A percentile compares a stretch with the other conserved stretches of the same genome.
Conservation (phyloP, 352 stramenopile genomes). For the Globisporangium spinosum region DNA sequence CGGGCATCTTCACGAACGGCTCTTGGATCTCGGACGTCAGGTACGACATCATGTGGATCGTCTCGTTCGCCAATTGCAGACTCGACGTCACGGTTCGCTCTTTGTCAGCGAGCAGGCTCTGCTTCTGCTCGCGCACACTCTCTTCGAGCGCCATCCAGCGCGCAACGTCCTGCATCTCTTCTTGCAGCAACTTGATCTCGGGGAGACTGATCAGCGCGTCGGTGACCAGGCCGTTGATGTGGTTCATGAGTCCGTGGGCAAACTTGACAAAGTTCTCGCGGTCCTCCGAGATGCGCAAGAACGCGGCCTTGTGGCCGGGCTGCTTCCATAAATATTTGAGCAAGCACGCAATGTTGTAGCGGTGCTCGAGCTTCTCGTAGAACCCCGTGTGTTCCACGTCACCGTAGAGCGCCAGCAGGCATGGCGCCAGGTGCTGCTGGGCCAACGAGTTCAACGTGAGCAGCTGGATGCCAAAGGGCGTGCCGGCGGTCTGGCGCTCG, state of each 20-base stretch:
- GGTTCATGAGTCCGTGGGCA: slow-evolving; percentile 98
- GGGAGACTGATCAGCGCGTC: slow-evolving; percentile 95
- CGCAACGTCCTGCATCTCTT: slow-evolving; percentile 84
- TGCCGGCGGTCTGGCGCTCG: slow-evolving; percentile 60
- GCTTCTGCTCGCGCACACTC: slow-evolving; percentile 88
- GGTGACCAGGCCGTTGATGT: slow-evolving; percentile 96
- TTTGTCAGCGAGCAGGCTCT: slow-evolving; percentile 84
- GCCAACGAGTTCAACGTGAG: slow-evolving; percentile 64
- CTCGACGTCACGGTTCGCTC: slow-evolving; percentile 91
- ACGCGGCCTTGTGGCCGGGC: slow-evolving; percentile 92
- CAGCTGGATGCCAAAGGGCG: slow-evolving; percentile 44
- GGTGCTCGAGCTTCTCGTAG: slow-evolving; percentile 97
- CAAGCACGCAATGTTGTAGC: slow-evolving; percentile 95
- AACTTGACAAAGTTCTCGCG: slow-evolving; percentile 96
- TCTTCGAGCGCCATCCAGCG: slow-evolving; percentile 85
- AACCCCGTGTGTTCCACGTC: slow-evolving; percentile 98
- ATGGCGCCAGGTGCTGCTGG: slow-evolving; percentile 90
- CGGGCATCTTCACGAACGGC: slow-evolving; percentile 91
- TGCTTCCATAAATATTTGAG: slow-evolving; percentile 97
- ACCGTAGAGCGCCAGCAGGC: slow-evolving; percentile 95
- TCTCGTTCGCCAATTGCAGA: slow-evolving; percentile 95
- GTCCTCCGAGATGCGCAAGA: slow-evolving; percentile 91
- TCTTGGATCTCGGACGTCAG: slow-evolving; percentile 92
- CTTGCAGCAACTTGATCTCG: slow-evolving; percentile 92
- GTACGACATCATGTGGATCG: slow-evolving; percentile 97